Base-by-base conservation (phyloP, 768 basidiomycete genomes). In the Asterophora lycoperdoides region DNA sequence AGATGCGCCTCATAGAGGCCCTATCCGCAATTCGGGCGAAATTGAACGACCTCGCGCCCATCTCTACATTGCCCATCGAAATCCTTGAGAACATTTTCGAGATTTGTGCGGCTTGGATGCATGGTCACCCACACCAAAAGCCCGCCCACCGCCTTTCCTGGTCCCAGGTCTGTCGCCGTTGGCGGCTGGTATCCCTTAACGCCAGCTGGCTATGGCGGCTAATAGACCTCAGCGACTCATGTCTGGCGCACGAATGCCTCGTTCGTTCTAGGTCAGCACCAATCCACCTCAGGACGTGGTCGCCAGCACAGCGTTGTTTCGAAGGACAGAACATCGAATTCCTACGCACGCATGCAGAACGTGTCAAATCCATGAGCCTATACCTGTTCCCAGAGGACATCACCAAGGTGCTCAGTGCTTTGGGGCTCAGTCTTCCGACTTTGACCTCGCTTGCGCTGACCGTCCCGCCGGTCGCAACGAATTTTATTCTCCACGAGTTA, bases 81-180 rank as follows among this genome's bases (percentile, higher is more conserved):
- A 61, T 76, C 44, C 62, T 76, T 19, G 69, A 70, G 57, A 48
- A 63, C 18, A 65, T 76, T 37, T 76, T 76, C 52, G 20, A 39
- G 19, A 57, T 68, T 30, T 73, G 72, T 52, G 59, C 68, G 5
- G 62, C 67, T 5, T 68, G 70, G 68, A 55, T 71, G 11, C 70
- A 70, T 41, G 46, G 49, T 23, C 23, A 23, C 23, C 3, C 23
- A 33, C 44, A 49, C 9, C 59, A 58, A 11, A 67, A 63, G 35
- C 61, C 63, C 7, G 56, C 56, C 34, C 59, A 67, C 37, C 63
- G 57, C 15, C 62, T 75, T 3, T 66, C 71, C 2, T 74, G 69
- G 69, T 68, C 69, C 4, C 69, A 74, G 46, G 72, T 73, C 28
- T 74, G 71, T 55, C 60, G 63, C 7, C 52, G 46, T 17, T 75